Base-by-base conservation (phyloP, 257 asterid species). In the Galeopsis tetrahit region DNA sequence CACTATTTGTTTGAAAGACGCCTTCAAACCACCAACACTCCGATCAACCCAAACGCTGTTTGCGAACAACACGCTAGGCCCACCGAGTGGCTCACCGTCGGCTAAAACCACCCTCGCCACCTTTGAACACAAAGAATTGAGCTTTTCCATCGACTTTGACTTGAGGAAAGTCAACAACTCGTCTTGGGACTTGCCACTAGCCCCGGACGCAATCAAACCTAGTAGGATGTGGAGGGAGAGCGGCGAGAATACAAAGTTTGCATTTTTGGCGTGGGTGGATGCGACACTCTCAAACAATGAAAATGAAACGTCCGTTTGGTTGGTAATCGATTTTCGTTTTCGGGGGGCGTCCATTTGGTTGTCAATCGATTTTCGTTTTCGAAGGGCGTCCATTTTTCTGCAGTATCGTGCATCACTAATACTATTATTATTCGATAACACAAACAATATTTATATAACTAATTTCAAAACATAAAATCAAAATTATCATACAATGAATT, bases 41-140 rank as follows among this genome's bases (percentile, higher is more conserved):
- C 57, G 85, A 10, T 85, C 93, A n/a, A 85, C 70, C 89, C 86
- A 84, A 17, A 82, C 78, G 3, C 87, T 82, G 68, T 86, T 86
- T 4, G 85, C 89, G 58, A 83, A 74, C 4, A 89, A 75, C 82
- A 88, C 57, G 3, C 66, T 31, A 0, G 94, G 91, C 58, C 87
- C 88, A 31, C 88, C 83, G 6, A 65, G 52, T 0, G 77, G 75
- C 48, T 42, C 48, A 38, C 88, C 87, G 60, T 86, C 88, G 13
- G 78, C 83, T 43, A 88, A 74, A 33, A 86, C 6, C 4, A 35
- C 49, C 4, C 43, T 52, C 51, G 73, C 85, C 38, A 88, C 73
- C 79, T 82, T 75, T 2, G 87, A 82, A 6, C 78, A 80, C 2
- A 84, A 71, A 6, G 81, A 78, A 3, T 69, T 66, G 17, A 82